Evolutionary conservation across 495 filamentous ascomycete species (phyloP).

Genomic region (Aspergillus haitiensis): DNA sequence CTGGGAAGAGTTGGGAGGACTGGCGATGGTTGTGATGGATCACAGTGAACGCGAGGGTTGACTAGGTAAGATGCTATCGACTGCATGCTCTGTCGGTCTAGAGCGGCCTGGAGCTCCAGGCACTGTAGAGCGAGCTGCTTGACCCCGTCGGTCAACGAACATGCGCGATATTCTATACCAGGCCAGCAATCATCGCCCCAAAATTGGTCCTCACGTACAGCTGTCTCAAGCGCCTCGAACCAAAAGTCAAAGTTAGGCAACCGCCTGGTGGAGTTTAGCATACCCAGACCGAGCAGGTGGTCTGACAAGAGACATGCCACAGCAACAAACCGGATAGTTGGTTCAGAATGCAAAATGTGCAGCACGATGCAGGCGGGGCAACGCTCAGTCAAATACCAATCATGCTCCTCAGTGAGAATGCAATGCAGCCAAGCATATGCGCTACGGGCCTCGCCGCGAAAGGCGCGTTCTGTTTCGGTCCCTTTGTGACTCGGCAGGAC

Average conservation of each 20-base stretch:
- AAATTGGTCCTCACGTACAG: slow-evolving; percentile 55
- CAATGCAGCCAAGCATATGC: slow-evolving; percentile 63
- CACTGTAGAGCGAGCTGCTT: slow-evolving; percentile 57
- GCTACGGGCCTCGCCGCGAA: slow-evolving; percentile 56
- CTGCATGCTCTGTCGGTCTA: slow-evolving; percentile 30
- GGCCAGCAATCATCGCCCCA: slow-evolving; percentile 59
- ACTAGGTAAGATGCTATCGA: slow-evolving; percentile 25
- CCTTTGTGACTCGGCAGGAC: slow-evolving; percentile 47
- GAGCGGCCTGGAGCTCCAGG: slow-evolving; percentile 42
- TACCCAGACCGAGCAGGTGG: slow-evolving; percentile 31
- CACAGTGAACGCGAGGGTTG: slow-evolving; percentile 25
- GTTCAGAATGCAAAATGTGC: slow-evolving; percentile 57
- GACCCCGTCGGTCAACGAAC: slow-evolving; percentile 51
- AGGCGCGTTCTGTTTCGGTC: slow-evolving; percentile 59
- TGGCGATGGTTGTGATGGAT: slow-evolving; percentile 22
- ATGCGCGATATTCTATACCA: slow-evolving; percentile 53
- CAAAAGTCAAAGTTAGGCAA: slow-evolving; percentile 55
- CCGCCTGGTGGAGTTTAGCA: slow-evolving; percentile 21
- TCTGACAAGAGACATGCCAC: slow-evolving; percentile 55
- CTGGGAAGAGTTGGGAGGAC: slow-evolving; percentile 19
- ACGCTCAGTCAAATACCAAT: slow-evolving; percentile 58
- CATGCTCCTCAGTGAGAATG: slow-evolving; percentile 56
- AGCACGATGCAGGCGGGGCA: slow-evolving; percentile 59
- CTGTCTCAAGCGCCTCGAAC: slow-evolving; percentile 52
- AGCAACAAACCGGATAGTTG: slow-evolving; percentile 58